These are phyloP conservation scores for Nadsonia starkeyi-henricii DNA, from an alignment of 1,139 yeast genomes.

Conservation along the genomic window DNA sequence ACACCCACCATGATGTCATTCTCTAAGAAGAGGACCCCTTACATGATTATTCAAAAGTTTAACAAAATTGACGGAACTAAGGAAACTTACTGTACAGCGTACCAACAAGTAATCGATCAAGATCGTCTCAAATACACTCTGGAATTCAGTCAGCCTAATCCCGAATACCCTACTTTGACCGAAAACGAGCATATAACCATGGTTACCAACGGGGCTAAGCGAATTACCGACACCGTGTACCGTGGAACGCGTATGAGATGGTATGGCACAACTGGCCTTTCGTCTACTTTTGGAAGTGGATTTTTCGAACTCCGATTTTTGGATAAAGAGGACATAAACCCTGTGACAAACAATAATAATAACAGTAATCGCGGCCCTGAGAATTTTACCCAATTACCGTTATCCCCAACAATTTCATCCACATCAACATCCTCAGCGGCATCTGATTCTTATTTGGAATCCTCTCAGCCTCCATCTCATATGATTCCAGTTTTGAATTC, in stretches of 20 bases:
- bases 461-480: not conserved
- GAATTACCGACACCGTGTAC: slow-evolving; percentile 9
- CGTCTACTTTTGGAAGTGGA: slow-evolving; percentile 13
- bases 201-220: slow-evolving; percentile 10
- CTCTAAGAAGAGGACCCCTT: not conserved
- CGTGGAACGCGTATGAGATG: slow-evolving; percentile 10
- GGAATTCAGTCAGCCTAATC: not conserved
- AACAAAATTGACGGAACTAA: not conserved
- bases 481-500: not conserved
- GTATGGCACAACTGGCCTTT: slow-evolving; percentile 14
- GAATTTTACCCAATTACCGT: not conserved
- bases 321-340: slow-evolving; percentile 2
- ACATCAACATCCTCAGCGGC: not conserved
- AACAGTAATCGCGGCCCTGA: not conserved
- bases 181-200: slow-evolving; percentile 7
- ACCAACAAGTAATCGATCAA: not conserved
- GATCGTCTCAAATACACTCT: not conserved
- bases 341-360: not conserved
- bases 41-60: not conserved
- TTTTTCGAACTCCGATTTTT: slow-evolving; percentile 11
- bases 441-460: not conserved
- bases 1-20: not conserved
- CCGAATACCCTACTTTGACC: not conserved
- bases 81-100: not conserved
- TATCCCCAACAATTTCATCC: not conserved